Evolutionary conservation across 768 basidiomycete species (phyloP), one percentile per base, ranked within the genome.

Genomic region (Termitomyces sp.): DNA sequence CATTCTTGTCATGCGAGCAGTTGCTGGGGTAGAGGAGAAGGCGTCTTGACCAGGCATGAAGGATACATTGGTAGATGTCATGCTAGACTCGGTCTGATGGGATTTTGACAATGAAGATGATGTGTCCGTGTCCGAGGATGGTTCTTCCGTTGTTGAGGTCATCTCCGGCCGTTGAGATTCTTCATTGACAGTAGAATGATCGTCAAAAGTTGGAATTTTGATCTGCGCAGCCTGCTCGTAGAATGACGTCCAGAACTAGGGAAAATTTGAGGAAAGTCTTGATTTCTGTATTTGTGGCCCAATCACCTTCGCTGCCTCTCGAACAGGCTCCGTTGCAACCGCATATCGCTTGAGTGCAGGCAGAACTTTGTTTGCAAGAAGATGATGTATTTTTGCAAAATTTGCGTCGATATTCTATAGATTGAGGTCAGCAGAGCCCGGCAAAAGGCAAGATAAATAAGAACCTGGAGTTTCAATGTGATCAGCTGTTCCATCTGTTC

Each of bases 401-500:
- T 93, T 93, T 54, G 90, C 90, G 66, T 98, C 96, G 62, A 95
- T 87, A 67, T 93, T 87, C 90, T 92, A 65, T 32, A 51, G 48
- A 60, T 38, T 35, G 10, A 14, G 24, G 26, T 52, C 44, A 45
- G 22, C 35, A 12, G 30, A 49, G 4, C 3, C 26, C 11, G n/a
- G 28, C 4, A 28, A n/a, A 21, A 11, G 34, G n/a, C 9, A 51
- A 46, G 42, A 49, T 21, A 47, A 34, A 44, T 21, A 52, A 68
- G 60, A 53, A 88, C 92, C 81, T 95, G 94, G 11, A 98, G 76
- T 61, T 93, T 88, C 51, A 94, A 79, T 9, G 95, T 94, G 58
- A 96, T 95, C 64, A 95, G 78, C 66, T 97, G 95, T 70, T 98
- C 95, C 55, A 97, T 92, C 70, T 95, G 91, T 64, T 96, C 93